A percentile compares a stretch with the other conserved stretches of the same genome.
These are phyloP conservation scores for Termitomyces titanicus DNA, from an alignment of 768 basidiomycete species.

Conservation along the genomic window DNA sequence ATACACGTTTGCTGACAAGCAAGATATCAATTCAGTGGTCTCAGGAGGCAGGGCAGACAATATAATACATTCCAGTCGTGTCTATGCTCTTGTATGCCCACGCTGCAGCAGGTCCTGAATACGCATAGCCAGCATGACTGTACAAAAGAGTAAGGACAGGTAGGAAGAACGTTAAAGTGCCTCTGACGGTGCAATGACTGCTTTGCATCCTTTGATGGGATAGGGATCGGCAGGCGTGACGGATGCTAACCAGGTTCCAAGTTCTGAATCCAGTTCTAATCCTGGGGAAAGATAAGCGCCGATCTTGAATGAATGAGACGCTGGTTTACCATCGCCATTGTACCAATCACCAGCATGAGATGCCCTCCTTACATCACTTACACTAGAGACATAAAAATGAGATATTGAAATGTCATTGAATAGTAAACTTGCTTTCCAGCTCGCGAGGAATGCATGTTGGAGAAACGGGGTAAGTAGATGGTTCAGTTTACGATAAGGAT, in stretches of 20 bases:
- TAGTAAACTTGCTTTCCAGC: slow-evolving; percentile 15
- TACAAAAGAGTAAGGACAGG: not conserved
- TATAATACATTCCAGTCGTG: slow-evolving; percentile 74
- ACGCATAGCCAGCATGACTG: slow-evolving; percentile 95
- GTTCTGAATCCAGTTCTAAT: slow-evolving; percentile 53
- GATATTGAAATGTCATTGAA: not conserved
- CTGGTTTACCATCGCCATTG: slow-evolving; percentile 51
- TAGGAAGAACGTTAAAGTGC: not conserved
- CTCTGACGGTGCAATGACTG: slow-evolving; percentile 96
- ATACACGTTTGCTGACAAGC: slow-evolving; percentile 73
- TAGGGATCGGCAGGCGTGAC: slow-evolving; percentile 45
- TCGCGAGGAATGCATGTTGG: slow-evolving; percentile 14
- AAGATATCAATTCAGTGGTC: slow-evolving; percentile 1
- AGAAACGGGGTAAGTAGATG: not conserved
- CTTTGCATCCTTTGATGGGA: slow-evolving; percentile 68
- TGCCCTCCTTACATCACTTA: slow-evolving; percentile 42
- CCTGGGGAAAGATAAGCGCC: slow-evolving; percentile 34
- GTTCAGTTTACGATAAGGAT: not conserved
- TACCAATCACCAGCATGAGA: slow-evolving; percentile 95
- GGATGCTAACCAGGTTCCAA: slow-evolving; percentile 57
- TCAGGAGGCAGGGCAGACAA: slow-evolving; percentile 13
- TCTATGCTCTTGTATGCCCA: slow-evolving; percentile 96
- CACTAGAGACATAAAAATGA: slow-evolving; percentile 5
- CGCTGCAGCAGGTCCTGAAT: slow-evolving; percentile 90
- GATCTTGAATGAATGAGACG: slow-evolving; percentile 4